A percentile compares a stretch with the other conserved stretches of the same genome.
phyloP scores from a whole-genome alignment of 768 basidiomycete genomes.

The Sporobolomyces roseus region DNA sequence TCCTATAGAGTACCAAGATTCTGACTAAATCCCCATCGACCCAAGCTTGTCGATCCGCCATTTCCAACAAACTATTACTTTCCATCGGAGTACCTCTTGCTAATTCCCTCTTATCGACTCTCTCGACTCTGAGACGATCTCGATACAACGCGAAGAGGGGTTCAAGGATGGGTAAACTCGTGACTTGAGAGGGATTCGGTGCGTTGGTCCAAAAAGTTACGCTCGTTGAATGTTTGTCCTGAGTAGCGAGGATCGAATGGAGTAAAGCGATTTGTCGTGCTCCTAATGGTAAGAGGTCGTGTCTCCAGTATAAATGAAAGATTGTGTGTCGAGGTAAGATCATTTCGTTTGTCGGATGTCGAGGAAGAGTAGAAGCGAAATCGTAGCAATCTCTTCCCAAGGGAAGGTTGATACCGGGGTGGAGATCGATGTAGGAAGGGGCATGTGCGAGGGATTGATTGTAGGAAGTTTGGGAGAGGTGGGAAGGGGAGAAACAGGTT shows the following conservation, averaged over 20 bases:
- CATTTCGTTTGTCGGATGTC: constrained; percentile 40
- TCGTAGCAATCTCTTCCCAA: constrained; percentile 87
- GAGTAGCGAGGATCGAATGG: constrained; percentile 90
- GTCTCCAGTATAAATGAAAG: constrained; percentile 92
- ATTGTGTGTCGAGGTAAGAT: constrained; percentile 51
- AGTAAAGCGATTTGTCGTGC: constrained; percentile 84
- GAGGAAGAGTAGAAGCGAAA: constrained; percentile 76
- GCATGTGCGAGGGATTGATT: constrained; percentile 60
- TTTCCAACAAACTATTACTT: constrained; percentile 59
- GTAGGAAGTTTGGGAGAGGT: constrained; percentile 60
- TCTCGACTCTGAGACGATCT: constrained; percentile 58
- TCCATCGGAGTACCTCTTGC: constrained; percentile 74
- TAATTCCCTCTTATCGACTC: constrained; percentile 64
- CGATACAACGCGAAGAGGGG: constrained; percentile 30
- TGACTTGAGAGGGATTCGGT: constrained; percentile 54
- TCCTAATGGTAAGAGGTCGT: constrained; percentile 75
- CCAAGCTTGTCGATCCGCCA: constrained; percentile 79
- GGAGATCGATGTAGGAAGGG: constrained; percentile 64
- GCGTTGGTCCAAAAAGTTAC: constrained; percentile 92
- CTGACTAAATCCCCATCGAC: constrained; percentile 90
- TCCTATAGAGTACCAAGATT: constrained; percentile 78
- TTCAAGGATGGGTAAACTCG: constrained; percentile 24
- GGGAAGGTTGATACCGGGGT: constrained; percentile 72
- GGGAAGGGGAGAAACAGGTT: constrained; percentile 63
- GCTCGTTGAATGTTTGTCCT: constrained; percentile 61